These are phyloP conservation scores for Debaryomyces sp. DNA, from an alignment of 1,139 yeast species.

Conservation along the genomic window DNA sequence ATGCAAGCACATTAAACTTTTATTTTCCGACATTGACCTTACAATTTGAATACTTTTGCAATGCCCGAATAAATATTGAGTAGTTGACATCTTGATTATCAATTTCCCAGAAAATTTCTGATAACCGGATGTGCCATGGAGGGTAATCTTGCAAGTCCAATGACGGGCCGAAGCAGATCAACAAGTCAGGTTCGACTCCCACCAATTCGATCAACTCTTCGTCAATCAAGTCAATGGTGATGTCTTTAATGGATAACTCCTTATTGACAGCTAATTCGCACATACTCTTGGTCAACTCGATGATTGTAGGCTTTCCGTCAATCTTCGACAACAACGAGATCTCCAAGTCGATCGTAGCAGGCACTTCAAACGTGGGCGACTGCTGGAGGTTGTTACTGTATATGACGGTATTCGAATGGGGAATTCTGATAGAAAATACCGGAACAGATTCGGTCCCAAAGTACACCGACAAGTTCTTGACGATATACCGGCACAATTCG, in stretches of 20 bases:
- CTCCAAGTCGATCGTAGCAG: constrained; percentile 51
- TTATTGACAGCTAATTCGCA: constrained; percentile 69
- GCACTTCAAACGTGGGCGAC: constrained; percentile 15
- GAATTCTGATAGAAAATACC: constrained; percentile 57
- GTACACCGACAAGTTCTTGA: constrained; percentile 65
- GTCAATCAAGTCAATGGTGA: constrained; percentile 74
- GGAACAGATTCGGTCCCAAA: constrained; percentile 78
- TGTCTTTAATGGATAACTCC: constrained; percentile 66
- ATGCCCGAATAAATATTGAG: constrained; percentile 82
- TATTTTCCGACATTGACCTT: constrained; percentile 86
- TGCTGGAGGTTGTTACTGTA: constrained; percentile 39
- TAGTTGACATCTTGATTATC: constrained; percentile 80
- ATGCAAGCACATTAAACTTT: constrained; percentile 5
- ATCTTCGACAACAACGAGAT: constrained; percentile 68
- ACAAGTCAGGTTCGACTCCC: constrained; percentile 88
- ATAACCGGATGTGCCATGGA: constrained; percentile 94
- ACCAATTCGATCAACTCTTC: constrained; percentile 75
- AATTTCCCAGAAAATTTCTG: constrained; percentile 90
- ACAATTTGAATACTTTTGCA: constrained; percentile 76
- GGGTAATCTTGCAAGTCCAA: constrained; percentile 93
- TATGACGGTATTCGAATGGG: constrained; percentile 57
- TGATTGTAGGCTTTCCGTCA: constrained; percentile 90
- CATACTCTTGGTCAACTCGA: constrained; percentile 85
- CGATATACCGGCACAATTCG: constrained; percentile 61
- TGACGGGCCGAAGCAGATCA: constrained; percentile 81